Evolutionary conservation across 345 rosid genomes (phyloP).

Genomic region (Combretum micranthum): DNA sequence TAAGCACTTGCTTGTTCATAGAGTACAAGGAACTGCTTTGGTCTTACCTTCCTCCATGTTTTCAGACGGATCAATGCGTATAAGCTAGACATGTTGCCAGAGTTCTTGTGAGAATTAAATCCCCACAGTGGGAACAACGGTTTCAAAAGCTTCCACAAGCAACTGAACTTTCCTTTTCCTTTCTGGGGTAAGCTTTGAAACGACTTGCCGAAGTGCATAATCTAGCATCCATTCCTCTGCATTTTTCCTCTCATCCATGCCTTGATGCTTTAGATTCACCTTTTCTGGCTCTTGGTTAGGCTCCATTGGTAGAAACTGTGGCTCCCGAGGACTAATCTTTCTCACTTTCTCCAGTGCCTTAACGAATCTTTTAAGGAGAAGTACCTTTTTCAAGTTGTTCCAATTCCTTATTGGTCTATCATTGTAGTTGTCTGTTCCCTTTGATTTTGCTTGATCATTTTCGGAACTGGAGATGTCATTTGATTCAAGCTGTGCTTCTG

Average conservation of each 20-base stretch:
- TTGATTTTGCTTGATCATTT: conserved; percentile 12
- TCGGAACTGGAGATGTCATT: conserved; percentile 5
- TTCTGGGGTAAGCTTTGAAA: conserved; percentile 72
- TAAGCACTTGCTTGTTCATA: no score
- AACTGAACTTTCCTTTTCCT: conserved; percentile 71
- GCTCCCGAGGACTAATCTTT: conserved; percentile 42
- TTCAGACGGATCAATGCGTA: conserved; percentile 7
- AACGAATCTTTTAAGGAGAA: conserved; percentile 64
- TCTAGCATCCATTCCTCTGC: conserved; percentile 93
- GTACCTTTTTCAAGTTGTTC: conserved; percentile 70
- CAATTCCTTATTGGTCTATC: conserved; percentile 42
- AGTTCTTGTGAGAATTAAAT: conserved; percentile 11
- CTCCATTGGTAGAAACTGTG: conserved; percentile 35
- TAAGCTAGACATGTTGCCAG: conserved; percentile 14
- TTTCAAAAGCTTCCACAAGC: conserved; percentile 86
- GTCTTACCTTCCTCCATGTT: neutral
- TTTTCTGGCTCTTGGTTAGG: conserved; percentile 45
- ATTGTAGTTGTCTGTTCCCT: conserved; percentile 18
- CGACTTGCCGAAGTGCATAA: conserved; percentile 67
- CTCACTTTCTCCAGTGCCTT: conserved; percentile 71
- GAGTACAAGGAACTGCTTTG: no score
- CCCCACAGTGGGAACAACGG: conserved; percentile 46
- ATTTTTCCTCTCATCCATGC: conserved; percentile 45
- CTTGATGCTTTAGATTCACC: conserved; percentile 63
- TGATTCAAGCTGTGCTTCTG: conserved; percentile 9